A percentile compares a stretch with the other conserved stretches of the same genome.
Conservation (phyloP, 1,284 basidiomycete species). For the Ganoderma lingzhi region DNA sequence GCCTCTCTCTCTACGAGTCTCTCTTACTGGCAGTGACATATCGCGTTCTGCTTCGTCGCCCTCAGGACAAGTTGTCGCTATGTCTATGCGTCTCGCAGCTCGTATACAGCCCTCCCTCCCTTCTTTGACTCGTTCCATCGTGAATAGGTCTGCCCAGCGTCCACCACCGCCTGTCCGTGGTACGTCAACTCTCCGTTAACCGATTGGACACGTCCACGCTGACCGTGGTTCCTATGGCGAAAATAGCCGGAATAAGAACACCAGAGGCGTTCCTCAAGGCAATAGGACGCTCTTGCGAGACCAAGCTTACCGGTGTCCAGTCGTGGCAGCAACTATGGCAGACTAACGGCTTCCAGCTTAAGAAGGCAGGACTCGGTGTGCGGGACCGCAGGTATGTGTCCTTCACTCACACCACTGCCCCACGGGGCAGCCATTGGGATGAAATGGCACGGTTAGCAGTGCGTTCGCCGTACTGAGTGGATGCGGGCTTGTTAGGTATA, state of each 20-base stretch:
- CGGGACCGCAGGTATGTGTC: constrained; percentile 74
- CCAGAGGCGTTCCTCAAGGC: constrained; percentile 73
- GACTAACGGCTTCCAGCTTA: constrained; percentile 62
- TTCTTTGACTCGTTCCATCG: constrained; percentile 46
- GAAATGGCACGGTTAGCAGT: too few species aligned
- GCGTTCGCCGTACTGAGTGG: not conserved
- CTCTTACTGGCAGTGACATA: not conserved
- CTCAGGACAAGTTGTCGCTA: constrained; percentile 2
- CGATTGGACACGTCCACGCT: constrained; percentile 24
- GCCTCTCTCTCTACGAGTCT: not conserved
- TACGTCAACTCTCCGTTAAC: constrained; percentile 24
- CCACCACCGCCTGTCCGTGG: constrained; percentile 43
- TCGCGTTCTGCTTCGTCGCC: not conserved
- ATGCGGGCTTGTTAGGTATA: constrained; percentile 59
- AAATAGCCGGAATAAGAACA: constrained; percentile 53
- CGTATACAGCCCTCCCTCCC: constrained; percentile 22
- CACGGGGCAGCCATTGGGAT: not conserved
- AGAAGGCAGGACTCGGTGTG: constrained; percentile 68
- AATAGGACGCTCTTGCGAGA: constrained; percentile 73
- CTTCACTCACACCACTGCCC: constrained; percentile 16
- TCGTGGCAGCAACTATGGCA: constrained; percentile 78
- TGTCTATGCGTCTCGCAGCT: constrained; percentile 28
- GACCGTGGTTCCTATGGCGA: constrained; percentile 20
- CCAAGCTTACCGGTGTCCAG: constrained; percentile 60
- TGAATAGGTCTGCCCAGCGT: constrained; percentile 48